Evolutionary conservation across 257 asterid genomes (phyloP).

Genomic region (Capsicum rhomboideum): DNA sequence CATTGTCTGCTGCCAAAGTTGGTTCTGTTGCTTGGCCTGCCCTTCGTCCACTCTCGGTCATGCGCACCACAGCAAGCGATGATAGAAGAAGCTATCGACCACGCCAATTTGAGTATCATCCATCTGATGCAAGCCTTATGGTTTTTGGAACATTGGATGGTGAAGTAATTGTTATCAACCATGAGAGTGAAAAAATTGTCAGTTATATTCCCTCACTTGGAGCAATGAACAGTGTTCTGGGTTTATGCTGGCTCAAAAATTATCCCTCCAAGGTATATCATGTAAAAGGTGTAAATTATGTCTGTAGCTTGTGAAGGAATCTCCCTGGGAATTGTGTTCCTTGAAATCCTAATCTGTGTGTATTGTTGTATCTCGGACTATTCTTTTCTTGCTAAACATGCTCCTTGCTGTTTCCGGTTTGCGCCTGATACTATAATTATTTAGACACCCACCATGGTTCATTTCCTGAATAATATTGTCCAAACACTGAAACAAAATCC

Average conservation of each 20-base stretch:
- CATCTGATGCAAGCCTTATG: slow-evolving; percentile 90
- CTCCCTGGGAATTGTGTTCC: background rate
- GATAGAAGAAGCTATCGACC: slow-evolving; percentile 74
- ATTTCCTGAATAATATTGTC: background rate
- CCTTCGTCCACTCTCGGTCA: slow-evolving; percentile 56
- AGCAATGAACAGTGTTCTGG: slow-evolving; percentile 81
- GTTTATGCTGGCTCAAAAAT: slow-evolving; percentile 84
- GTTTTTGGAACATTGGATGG: slow-evolving; percentile 92
- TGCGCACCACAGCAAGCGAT: slow-evolving; percentile 35
- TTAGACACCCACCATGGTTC: background rate
- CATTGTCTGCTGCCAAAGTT: slow-evolving; percentile 79
- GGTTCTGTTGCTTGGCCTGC: slow-evolving; percentile 79
- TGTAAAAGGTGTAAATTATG: background rate
- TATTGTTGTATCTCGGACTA: background rate
- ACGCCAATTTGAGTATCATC: slow-evolving; percentile 93
- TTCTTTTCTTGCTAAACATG: background rate
- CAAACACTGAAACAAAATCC: background rate
- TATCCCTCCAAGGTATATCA: slow-evolving; percentile 69
- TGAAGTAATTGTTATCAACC: slow-evolving; percentile 79
- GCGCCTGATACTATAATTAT: background rate
- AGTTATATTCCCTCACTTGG: slow-evolving; percentile 80
- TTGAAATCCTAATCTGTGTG: background rate
- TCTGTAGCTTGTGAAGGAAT: background rate
- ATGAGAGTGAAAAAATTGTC: slow-evolving; percentile 66
- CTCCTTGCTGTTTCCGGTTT: background rate